phyloP scores from a whole-genome alignment of 139 green algal genomes.

The Chlorella sp. region DNA sequence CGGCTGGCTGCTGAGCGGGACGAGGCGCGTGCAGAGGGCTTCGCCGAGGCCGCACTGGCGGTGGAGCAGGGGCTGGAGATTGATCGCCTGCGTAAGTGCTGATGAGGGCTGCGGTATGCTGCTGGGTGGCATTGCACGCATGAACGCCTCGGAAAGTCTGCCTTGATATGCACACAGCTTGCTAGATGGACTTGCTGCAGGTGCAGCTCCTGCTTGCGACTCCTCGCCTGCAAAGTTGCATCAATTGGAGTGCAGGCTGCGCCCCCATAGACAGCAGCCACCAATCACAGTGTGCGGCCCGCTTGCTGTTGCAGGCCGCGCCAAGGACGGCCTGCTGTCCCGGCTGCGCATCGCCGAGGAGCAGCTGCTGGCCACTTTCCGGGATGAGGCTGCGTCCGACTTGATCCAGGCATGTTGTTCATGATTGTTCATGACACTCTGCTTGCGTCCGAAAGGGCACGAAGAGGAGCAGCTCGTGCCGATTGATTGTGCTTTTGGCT shows the following conservation, averaged over 20 bases:
- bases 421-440: neutral
- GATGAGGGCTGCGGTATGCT: neutral
- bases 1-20: conserved; percentile 17
- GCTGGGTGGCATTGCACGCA: neutral
- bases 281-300: too few species aligned
- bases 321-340: conserved; percentile 18
- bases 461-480: too few species aligned
- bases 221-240: neutral
- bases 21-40: conserved; percentile 18
- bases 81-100: conserved; percentile 23
- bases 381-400: conserved; percentile 15
- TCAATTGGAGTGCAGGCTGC: too few species aligned
- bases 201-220: too few species aligned
- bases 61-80: conserved; percentile 19
- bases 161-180: too few species aligned
- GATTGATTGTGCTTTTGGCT: too few species aligned
- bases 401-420: conserved; percentile 8
- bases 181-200: too few species aligned
- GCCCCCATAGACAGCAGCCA: too few species aligned
- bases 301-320: neutral
- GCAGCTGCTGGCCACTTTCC: conserved; percentile 31
- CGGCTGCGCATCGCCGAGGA: conserved; percentile 5
- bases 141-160: too few species aligned
- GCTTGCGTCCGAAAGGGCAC: too few species aligned
- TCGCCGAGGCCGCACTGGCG: conserved; percentile 16